These are phyloP conservation scores for Tetraselmis striata DNA, from an alignment of 139 green algal species.

Conservation along the genomic window DNA sequence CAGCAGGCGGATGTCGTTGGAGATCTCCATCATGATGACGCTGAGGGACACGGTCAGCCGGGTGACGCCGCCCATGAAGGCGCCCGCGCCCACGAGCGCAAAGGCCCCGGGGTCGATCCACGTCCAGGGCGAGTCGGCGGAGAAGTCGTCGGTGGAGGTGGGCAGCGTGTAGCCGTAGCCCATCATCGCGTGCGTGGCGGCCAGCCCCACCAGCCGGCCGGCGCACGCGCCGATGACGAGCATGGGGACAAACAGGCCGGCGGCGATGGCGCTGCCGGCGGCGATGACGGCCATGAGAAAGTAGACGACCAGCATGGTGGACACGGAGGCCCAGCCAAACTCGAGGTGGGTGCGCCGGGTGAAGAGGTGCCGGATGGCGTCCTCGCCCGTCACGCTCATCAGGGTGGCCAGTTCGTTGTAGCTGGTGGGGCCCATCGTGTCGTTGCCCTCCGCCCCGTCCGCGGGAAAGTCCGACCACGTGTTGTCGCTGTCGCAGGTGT, in stretches of 20 bases:
- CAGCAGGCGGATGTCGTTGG: slow-evolving; percentile 80
- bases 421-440: slow-evolving; percentile 28
- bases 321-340: slow-evolving; percentile 69
- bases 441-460: slow-evolving; percentile 10
- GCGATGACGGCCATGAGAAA: slow-evolving; percentile 42
- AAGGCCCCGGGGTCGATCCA: slow-evolving; percentile 86
- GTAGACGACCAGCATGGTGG: slow-evolving; percentile 59
- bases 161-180: background rate
- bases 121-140: slow-evolving; percentile 42
- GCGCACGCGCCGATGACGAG: slow-evolving; percentile 74
- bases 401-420: slow-evolving; percentile 88
- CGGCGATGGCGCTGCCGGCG: slow-evolving; percentile 59
- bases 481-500: slow-evolving; percentile 44
- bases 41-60: slow-evolving; percentile 79
- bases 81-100: slow-evolving; percentile 77
- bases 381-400: slow-evolving; percentile 70
- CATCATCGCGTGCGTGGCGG: slow-evolving; percentile 36
- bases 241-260: slow-evolving; percentile 87
- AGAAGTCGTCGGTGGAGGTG: background rate
- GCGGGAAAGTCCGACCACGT: background rate
- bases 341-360: slow-evolving; percentile 67
- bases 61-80: slow-evolving; percentile 85
- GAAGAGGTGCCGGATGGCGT: slow-evolving; percentile 77
- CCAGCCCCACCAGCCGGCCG: slow-evolving; percentile 52
- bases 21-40: slow-evolving; percentile 90